Evolutionary conservation across 345 rosid genomes (phyloP).

Genomic region (Eucalyptus erythrocorys): DNA sequence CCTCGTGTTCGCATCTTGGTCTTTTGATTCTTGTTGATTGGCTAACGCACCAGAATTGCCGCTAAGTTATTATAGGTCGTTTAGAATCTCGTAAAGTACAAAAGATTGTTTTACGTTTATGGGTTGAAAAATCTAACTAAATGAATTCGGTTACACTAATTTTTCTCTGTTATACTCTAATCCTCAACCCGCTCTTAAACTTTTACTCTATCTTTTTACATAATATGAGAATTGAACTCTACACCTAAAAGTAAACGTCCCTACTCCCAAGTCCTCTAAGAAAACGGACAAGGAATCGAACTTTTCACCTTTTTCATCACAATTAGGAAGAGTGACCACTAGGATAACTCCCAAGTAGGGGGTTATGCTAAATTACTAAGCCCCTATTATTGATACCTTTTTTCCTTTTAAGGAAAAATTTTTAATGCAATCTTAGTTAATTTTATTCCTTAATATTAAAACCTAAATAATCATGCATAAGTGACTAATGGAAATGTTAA

Average conservation of each 20-base stretch:
- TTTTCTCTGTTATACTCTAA: accelerated
- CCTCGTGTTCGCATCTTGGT: background rate
- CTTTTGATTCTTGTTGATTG: background rate
- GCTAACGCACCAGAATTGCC: background rate
- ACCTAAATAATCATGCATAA: background rate
- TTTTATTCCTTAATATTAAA: background rate
- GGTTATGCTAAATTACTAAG: background rate
- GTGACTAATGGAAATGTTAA: too few species aligned
- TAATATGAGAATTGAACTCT: accelerated
- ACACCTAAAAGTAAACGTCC: too few species aligned
- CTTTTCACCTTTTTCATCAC: too few species aligned
- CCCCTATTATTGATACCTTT: background rate
- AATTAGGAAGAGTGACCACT: too few species aligned
- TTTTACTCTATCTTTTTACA: accelerated
- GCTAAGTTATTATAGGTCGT: background rate
- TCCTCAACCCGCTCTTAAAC: too few species aligned
- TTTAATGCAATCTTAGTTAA: background rate
- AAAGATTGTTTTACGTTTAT: background rate
- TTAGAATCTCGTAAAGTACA: background rate
- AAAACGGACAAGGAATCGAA: accelerated
- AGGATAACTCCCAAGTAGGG: too few species aligned
- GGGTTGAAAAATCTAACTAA: too few species aligned
- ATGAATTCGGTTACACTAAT: too few species aligned
- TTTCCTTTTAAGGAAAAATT: too few species aligned
- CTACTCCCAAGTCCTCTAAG: too few species aligned